A percentile compares a stretch with the other conserved stretches of the same genome.
Conservation (phyloP, 805 yeast species). For the Saccharomycopsis sp. region DNA sequence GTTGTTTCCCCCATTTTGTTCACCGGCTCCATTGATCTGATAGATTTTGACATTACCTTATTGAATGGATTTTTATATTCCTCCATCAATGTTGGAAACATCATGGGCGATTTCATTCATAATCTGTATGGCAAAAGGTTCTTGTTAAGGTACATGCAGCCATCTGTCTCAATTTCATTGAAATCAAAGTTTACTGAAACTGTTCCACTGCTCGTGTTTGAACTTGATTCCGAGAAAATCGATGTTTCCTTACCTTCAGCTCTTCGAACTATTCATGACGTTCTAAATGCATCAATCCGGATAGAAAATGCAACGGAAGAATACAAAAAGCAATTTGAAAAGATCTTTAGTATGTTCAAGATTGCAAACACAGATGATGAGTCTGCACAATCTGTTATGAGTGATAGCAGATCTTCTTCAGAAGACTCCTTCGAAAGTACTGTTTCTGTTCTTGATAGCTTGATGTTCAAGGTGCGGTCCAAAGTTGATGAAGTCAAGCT, state of each 20-base stretch:
- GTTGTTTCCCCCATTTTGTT: slow-evolving; percentile 15
- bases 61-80: no score
- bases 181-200: slow-evolving; percentile 1
- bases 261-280: slow-evolving; percentile 12
- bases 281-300: slow-evolving; percentile 7
- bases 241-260: slow-evolving; percentile 9
- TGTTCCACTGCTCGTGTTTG: slow-evolving; percentile 2
- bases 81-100: neutral
- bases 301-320: slow-evolving; percentile 5
- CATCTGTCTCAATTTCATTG: neutral
- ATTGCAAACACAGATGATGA: neutral
- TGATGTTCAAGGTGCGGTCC: slow-evolving; percentile 5
- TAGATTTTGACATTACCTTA: no score
- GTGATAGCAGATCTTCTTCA: no score
- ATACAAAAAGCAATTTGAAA: slow-evolving; percentile 2
- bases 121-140: slow-evolving; percentile 18
- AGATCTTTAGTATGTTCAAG: neutral
- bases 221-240: slow-evolving; percentile 1
- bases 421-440: neutral
- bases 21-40: slow-evolving; percentile 2
- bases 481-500: slow-evolving; percentile 1
- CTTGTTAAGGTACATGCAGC: slow-evolving; percentile 9
- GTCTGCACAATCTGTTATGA: neutral
- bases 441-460: no score
- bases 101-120: slow-evolving; percentile 13